A percentile compares a stretch with the other conserved stretches of the same genome.
Conservation (phyloP, 192 early-diverging fungal genomes). For the Gigaspora rosea region DNA sequence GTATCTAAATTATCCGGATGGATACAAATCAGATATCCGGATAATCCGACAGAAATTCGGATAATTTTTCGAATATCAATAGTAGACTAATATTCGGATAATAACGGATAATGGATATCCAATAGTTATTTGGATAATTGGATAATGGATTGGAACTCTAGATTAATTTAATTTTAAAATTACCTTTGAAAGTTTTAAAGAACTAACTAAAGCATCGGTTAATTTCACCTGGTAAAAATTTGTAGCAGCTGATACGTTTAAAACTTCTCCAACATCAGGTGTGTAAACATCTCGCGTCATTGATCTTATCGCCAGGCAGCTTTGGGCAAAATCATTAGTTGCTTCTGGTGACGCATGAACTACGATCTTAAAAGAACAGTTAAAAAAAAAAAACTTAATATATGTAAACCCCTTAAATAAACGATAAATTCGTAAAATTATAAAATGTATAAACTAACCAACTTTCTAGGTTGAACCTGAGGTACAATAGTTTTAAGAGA, state of each 20-base stretch:
- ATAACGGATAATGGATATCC: too few species aligned
- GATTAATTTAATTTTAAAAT: conserved; percentile 33
- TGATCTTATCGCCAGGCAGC: conserved; percentile 61
- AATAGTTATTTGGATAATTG: too few species aligned
- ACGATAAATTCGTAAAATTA: background rate
- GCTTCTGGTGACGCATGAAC: conserved; percentile 64
- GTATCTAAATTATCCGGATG: too few species aligned
- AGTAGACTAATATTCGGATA: too few species aligned
- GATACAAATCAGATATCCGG: too few species aligned
- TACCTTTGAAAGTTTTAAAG: conserved; percentile 75
- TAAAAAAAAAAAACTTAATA: background rate
- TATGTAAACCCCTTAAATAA: conserved; percentile 18
- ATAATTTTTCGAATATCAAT: too few species aligned
- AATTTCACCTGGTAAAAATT: conserved; percentile 87
- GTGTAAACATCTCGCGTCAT: conserved; percentile 88
- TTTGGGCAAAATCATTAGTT: conserved; percentile 65
- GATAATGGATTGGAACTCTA: too few species aligned
- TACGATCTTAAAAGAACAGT: conserved; percentile 55
- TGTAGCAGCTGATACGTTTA: conserved; percentile 87
- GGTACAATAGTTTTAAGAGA: conserved; percentile 86
- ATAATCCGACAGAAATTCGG: too few species aligned
- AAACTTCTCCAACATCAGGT: conserved; percentile 77
- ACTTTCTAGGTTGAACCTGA: conserved; percentile 75
- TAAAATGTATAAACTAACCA: conserved; percentile 52
- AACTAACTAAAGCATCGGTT: conserved; percentile 82